phyloP scores from a whole-genome alignment of 106 monocot genomes.

The Dioscorea alata region DNA sequence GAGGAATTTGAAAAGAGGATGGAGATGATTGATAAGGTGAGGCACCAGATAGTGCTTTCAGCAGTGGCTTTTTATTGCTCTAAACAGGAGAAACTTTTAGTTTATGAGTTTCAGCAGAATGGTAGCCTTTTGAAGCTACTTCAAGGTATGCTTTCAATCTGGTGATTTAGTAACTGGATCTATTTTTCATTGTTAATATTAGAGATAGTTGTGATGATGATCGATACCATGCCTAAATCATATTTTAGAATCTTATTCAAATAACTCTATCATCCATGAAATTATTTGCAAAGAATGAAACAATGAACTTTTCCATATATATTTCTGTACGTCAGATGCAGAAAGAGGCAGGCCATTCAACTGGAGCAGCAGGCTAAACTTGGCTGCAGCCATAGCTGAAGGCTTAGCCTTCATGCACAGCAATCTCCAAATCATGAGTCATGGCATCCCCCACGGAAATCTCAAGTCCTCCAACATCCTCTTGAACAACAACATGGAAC shows the following conservation, averaged over 20 bases:
- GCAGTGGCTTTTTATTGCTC: conserved; percentile 43
- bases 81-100: conserved; percentile 58
- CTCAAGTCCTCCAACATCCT: conserved; percentile 53
- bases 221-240: too few relatives aligned
- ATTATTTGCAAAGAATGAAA: not conserved
- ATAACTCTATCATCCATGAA: too few relatives aligned
- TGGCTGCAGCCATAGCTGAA: conserved; percentile 22
- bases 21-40: conserved; percentile 19
- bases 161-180: too few relatives aligned
- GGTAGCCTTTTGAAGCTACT: conserved; percentile 51
- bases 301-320: not conserved
- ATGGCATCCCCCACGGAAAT: conserved; percentile 36
- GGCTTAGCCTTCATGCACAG: conserved; percentile 41
- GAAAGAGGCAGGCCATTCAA: conserved; percentile 7
- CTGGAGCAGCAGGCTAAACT: conserved; percentile 28
- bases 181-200: too few relatives aligned
- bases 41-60: conserved; percentile 28
- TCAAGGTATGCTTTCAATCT: conserved; percentile 24
- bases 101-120: conserved; percentile 41
- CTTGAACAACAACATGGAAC: conserved; percentile 20
- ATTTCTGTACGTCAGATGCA: not conserved
- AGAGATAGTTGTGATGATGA: too few relatives aligned
- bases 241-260: too few relatives aligned
- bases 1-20: conserved; percentile 38
- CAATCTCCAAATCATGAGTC: conserved; percentile 6